Evolutionary conservation across 805 yeast species (phyloP).

Genomic region (Saccharomycopsis malanga): DNA sequence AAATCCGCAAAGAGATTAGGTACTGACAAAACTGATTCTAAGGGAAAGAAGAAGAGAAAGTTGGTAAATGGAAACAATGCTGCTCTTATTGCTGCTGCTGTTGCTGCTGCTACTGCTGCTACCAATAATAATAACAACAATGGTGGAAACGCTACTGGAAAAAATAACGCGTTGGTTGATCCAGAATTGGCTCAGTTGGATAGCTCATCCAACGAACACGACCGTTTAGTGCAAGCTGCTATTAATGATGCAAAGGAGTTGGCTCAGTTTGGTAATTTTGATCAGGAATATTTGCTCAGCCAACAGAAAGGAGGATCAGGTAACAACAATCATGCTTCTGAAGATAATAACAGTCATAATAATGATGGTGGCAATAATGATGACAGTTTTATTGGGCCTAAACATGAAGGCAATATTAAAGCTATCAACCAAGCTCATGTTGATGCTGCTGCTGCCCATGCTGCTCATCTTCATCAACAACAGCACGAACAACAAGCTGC

Average conservation of each 20-base stretch:
- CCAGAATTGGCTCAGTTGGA: slow-evolving; percentile 51
- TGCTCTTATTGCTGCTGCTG: neutral
- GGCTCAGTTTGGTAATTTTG: slow-evolving; percentile 31
- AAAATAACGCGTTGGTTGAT: slow-evolving; percentile 38
- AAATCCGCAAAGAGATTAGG: slow-evolving; percentile 2
- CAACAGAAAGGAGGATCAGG: too few relatives aligned
- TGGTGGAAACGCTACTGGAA: neutral
- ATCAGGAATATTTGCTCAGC: slow-evolving; percentile 21
- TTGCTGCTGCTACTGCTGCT: neutral
- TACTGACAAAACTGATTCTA: slow-evolving; percentile 21
- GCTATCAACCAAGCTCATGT: neutral
- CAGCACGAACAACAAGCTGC: slow-evolving; percentile 1
- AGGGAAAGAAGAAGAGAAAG: slow-evolving; percentile 15
- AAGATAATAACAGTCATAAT: neutral
- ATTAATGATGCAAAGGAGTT: slow-evolving; percentile 61
- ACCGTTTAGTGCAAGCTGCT: slow-evolving; percentile 62
- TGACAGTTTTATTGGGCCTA: neutral
- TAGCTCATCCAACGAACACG: slow-evolving; percentile 44
- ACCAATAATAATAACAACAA: neutral
- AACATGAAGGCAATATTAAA: neutral
- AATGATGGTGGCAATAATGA: neutral
- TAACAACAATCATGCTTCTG: neutral
- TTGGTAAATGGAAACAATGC: slow-evolving; percentile 17
- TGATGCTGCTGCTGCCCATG: slow-evolving; percentile 2
- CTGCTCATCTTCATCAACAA: slow-evolving; percentile 7